These are phyloP conservation scores for Pleomassaria siparia DNA, from an alignment of 2,329 filamentous ascomycete genomes.

Conservation along the genomic window DNA sequence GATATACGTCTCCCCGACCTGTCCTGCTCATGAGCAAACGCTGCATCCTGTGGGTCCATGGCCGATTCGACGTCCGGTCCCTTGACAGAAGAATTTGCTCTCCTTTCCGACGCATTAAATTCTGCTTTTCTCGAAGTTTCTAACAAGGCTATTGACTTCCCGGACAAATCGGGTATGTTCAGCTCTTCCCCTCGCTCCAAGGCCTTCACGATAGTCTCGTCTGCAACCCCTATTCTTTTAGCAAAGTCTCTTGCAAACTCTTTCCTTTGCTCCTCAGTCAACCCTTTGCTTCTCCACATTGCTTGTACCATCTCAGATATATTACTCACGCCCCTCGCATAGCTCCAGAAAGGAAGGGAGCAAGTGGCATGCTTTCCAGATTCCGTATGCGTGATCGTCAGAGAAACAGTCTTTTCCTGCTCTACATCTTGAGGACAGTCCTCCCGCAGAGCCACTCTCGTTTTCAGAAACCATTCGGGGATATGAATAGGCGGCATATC, in stretches of 20 bases:
- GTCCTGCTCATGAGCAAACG: constrained; percentile 3
- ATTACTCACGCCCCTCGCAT: constrained; percentile 16
- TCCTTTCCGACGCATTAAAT: too few species aligned
- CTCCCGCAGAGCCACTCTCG: constrained; percentile 51
- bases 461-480: constrained; percentile 59
- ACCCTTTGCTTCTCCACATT: constrained; percentile 10
- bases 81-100: too few species aligned
- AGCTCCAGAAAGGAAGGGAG: constrained; percentile 16
- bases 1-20: constrained; percentile 13
- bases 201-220: constrained; percentile 5
- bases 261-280: constrained; percentile 9
- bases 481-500: constrained; percentile 49
- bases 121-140: too few species aligned
- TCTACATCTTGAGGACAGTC: constrained; percentile 19
- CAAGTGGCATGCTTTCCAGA: constrained; percentile 20
- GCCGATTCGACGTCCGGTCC: background rate
- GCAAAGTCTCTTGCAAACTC: constrained; percentile 14
- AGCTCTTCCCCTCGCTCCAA: constrained; percentile 5
- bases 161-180: too few species aligned
- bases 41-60: background rate
- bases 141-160: too few species aligned
- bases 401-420: constrained; percentile 17
- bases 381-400: constrained; percentile 26
- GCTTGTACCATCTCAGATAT: constrained; percentile 23
- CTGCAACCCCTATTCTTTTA: constrained; percentile 6